phyloP scores from a whole-genome alignment of 129 eudicot genomes.

The Arctium lappa region DNA sequence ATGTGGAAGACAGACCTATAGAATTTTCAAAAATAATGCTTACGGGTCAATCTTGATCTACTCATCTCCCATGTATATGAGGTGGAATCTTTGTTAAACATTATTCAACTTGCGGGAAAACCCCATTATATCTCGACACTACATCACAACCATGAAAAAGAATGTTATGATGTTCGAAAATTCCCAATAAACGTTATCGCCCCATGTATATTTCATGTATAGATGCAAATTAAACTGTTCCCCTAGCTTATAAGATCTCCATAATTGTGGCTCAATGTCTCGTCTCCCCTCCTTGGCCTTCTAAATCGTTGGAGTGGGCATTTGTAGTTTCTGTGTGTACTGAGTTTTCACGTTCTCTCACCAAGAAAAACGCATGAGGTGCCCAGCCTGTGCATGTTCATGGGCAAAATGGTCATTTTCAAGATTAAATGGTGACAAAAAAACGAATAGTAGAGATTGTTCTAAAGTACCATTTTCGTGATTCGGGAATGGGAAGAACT shows the following conservation, averaged over 20 bases:
- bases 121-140: background rate
- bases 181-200: constrained; percentile 7
- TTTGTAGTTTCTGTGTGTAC: background rate
- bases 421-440: background rate
- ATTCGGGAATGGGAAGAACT: constrained; percentile 58
- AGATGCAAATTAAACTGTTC: constrained; percentile 27
- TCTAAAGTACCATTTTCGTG: constrained; percentile 27
- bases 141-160: constrained; percentile 4
- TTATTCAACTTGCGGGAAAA: background rate
- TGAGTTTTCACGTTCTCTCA: constrained; percentile 24
- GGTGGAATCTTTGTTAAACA: background rate
- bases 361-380: constrained; percentile 21
- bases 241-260: constrained; percentile 26
- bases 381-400: constrained; percentile 32
- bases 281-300: constrained; percentile 33
- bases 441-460: background rate
- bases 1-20: background rate
- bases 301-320: constrained; percentile 20
- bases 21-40: background rate
- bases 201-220: constrained; percentile 18
- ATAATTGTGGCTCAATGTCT: constrained; percentile 31
- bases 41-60: background rate
- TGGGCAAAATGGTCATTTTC: constrained; percentile 1
- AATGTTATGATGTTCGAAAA: background rate
- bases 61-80: background rate